A percentile compares a stretch with the other conserved stretches of the same genome.
Conservation (phyloP, 352 stramenopile genomes). For the Phytophthora parvispora region DNA sequence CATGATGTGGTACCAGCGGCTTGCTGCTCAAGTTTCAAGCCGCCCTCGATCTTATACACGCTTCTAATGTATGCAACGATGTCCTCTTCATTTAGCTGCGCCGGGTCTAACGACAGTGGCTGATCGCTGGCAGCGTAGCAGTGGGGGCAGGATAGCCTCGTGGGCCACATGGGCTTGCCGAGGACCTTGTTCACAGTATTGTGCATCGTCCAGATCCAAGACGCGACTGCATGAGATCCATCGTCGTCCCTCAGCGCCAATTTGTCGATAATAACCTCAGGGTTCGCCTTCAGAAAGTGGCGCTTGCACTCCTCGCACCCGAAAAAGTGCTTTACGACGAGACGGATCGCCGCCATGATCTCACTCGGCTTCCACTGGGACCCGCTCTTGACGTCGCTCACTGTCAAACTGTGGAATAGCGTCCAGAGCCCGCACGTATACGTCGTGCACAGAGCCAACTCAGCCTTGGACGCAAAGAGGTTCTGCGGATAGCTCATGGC, state of each 20-base stretch:
- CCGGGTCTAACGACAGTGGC: constrained; percentile 50
- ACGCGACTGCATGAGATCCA: constrained; percentile 47
- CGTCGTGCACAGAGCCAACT: constrained; percentile 65
- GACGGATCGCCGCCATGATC: constrained; percentile 63
- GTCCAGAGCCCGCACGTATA: constrained; percentile 87
- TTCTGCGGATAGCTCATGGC: constrained; percentile 65
- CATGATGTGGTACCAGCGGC: constrained; percentile 6
- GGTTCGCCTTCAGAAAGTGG: constrained; percentile 78
- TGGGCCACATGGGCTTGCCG: constrained; percentile 68
- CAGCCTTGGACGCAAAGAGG: constrained; percentile 58
- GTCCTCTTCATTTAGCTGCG: constrained; percentile 46
- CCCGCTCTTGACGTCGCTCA: constrained; percentile 30
- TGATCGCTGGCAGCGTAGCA: constrained; percentile 58
- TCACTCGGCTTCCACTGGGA: constrained; percentile 53
- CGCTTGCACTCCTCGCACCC: constrained; percentile 76
- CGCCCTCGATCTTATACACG: constrained; percentile 49
- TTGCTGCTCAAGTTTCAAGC: constrained; percentile 37
- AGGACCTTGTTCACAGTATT: constrained; percentile 82
- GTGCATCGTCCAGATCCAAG: constrained; percentile 88
- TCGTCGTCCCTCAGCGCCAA: constrained; percentile 48
- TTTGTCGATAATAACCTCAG: constrained; percentile 49
- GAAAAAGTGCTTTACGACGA: constrained; percentile 83
- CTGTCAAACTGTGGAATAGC: constrained; percentile 79
- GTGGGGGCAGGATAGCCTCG: constrained; percentile 50
- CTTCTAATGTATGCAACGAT: constrained; percentile 60